These are phyloP conservation scores for Boletus semigastroideus DNA, from an alignment of 1,284 basidiomycete species.

Conservation along the genomic window DNA sequence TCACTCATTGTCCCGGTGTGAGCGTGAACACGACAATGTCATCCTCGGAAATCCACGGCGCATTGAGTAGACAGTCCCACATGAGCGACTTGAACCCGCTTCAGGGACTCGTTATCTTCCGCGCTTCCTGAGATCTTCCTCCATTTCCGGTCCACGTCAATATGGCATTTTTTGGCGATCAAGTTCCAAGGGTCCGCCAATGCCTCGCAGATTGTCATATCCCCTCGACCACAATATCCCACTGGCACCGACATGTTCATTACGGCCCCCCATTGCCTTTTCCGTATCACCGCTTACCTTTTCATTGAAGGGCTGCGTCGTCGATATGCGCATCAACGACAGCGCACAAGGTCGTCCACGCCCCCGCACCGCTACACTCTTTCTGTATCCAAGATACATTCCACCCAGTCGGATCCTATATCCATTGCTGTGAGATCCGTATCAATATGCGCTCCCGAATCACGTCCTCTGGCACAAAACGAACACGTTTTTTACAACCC, in stretches of 20 bases:
- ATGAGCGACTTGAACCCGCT: slow-evolving; percentile 19
- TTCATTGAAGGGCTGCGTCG: neutral
- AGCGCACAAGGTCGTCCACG: neutral
- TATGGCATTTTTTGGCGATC: slow-evolving; percentile 24
- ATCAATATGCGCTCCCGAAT: neutral
- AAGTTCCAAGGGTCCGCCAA: slow-evolving; percentile 7
- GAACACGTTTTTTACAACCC: slow-evolving; percentile 7
- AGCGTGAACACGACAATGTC: neutral
- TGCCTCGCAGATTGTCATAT: neutral
- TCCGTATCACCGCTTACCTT: slow-evolving; percentile 14
- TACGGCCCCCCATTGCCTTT: slow-evolving; percentile 10
- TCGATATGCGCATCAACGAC: too few relatives aligned
- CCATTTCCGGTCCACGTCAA: slow-evolving; percentile 26
- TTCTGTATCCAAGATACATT: slow-evolving; percentile 18
- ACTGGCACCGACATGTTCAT: too few relatives aligned
- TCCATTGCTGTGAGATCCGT: slow-evolving; percentile 18
- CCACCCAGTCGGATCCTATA: slow-evolving; percentile 11
- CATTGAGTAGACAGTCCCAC: neutral
- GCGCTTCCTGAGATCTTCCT: slow-evolving; percentile 22
- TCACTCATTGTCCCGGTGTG: slow-evolving; percentile 10
- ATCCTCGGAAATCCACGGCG: slow-evolving; percentile 13
- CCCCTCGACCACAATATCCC: too few relatives aligned
- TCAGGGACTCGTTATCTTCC: slow-evolving; percentile 21
- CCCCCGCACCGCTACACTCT: neutral
- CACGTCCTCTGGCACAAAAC: neutral